Evolutionary conservation across 176 grass and related monocot genomes (phyloP).

Genomic region (Metroxylon sagu): DNA sequence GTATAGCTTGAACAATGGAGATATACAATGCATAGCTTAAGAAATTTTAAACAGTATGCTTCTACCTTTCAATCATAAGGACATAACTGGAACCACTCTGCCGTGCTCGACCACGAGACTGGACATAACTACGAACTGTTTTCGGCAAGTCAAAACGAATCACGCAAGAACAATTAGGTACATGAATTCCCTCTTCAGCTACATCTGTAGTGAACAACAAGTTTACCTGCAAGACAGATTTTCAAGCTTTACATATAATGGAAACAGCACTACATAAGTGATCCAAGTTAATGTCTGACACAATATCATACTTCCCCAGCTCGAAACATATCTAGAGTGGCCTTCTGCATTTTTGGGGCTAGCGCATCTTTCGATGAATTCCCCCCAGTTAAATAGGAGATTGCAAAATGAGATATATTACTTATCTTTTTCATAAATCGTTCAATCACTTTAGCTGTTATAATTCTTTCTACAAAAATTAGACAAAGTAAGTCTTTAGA

Average conservation of each 20-base stretch:
- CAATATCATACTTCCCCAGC: neutral
- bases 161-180: conserved; percentile 13
- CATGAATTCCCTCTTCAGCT: conserved; percentile 6
- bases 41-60: neutral
- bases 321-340: neutral
- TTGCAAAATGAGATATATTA: conserved; percentile 5
- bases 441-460: conserved; percentile 11
- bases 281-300: neutral
- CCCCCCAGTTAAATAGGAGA: conserved; percentile 11
- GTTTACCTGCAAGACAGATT: neutral
- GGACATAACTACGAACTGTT: conserved; percentile 11
- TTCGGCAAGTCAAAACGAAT: conserved; percentile 7
- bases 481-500: conserved; percentile 1
- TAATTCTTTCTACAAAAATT: conserved; percentile 11
- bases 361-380: conserved; percentile 2
- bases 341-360: neutral
- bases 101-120: conserved; percentile 6
- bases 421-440: conserved; percentile 1
- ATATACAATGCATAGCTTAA: no score
- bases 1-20: no score
- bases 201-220: conserved; percentile 14
- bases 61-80: conserved; percentile 7
- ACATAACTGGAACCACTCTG: neutral
- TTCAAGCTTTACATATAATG: no score
- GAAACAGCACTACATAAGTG: no score